phyloP scores from a whole-genome alignment of 805 yeast genomes.

The Kluyveromyces siamensis region DNA sequence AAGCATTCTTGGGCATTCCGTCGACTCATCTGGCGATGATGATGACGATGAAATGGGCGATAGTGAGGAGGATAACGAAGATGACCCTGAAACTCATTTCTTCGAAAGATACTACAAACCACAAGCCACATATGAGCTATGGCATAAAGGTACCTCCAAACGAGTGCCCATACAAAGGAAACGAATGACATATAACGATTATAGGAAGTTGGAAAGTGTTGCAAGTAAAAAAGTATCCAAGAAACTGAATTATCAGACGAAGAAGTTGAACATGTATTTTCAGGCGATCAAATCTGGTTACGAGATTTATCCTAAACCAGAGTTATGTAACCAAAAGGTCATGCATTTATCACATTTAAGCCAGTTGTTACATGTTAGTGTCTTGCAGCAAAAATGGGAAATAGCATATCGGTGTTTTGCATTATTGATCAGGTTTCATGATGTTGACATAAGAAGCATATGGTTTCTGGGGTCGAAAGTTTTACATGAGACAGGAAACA shows the following conservation, averaged over 20 bases:
- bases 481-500: constrained; percentile 20
- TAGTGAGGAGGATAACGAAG: constrained; percentile 4
- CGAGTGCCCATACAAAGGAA: constrained; percentile 13
- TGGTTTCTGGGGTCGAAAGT: constrained; percentile 63
- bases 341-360: constrained; percentile 26
- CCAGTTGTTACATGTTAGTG: constrained; percentile 39
- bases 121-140: constrained; percentile 23
- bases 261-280: constrained; percentile 8
- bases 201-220: constrained; percentile 11
- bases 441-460: constrained; percentile 43
- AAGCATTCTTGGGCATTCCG: constrained; percentile 16
- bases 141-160: constrained; percentile 14
- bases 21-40: constrained; percentile 11
- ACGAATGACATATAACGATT: constrained; percentile 13
- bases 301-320: constrained; percentile 6
- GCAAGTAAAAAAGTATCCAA: constrained; percentile 10
- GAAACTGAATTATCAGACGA: constrained; percentile 10
- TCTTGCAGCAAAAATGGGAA: constrained; percentile 44
- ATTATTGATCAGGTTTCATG: constrained; percentile 38
- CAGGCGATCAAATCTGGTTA: constrained; percentile 15
- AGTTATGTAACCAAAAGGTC: constrained; percentile 9
- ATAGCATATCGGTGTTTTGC: constrained; percentile 45
- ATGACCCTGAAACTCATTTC: constrained; percentile 15
- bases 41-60: constrained; percentile 5
- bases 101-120: constrained; percentile 24